A percentile compares a stretch with the other conserved stretches of the same genome.
These are phyloP conservation scores for Lineolata rhizophorae DNA, from an alignment of 495 filamentous ascomycete species.

Conservation along the genomic window DNA sequence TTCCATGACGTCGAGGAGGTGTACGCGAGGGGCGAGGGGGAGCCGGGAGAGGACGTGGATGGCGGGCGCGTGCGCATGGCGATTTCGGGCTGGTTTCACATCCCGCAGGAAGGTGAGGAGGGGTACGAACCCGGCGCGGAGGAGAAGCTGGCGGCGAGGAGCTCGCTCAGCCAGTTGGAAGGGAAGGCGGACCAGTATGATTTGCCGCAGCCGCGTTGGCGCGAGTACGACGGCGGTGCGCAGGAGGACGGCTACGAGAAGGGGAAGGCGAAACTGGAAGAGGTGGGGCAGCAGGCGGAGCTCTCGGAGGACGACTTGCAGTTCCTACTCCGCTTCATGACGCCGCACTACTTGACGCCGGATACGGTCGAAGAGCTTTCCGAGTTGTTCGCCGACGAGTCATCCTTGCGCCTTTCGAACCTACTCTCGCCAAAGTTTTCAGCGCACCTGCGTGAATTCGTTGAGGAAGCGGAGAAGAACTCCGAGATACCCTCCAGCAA, in stretches of 20 bases:
- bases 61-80: constrained; percentile 75
- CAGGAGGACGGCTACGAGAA: constrained; percentile 22
- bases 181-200: constrained; percentile 79
- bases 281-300: constrained; percentile 18
- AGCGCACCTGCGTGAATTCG: constrained; percentile 38
- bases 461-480: constrained; percentile 22
- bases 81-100: constrained; percentile 99
- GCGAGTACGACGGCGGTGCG: too few relatives aligned
- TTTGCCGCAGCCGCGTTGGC: constrained; percentile 41
- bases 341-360: constrained; percentile 79
- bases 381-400: constrained; percentile 59
- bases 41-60: constrained; percentile 32
- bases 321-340: constrained; percentile 73
- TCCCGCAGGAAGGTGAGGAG: constrained; percentile 88
- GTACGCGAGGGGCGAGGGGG: constrained; percentile 41
- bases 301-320: constrained; percentile 40
- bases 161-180: constrained; percentile 75
- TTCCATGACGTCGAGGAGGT: constrained; percentile 99
- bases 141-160: constrained; percentile 65
- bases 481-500: too few relatives aligned
- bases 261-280: too few relatives aligned
- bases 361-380: constrained; percentile 70
- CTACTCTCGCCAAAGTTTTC: constrained; percentile 64
- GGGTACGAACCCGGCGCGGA: constrained; percentile 79
- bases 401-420: constrained; percentile 52